A percentile compares a stretch with the other conserved stretches of the same genome.
phyloP scores from a whole-genome alignment of 1,284 basidiomycete species.

The Cryptococcus sp. region DNA sequence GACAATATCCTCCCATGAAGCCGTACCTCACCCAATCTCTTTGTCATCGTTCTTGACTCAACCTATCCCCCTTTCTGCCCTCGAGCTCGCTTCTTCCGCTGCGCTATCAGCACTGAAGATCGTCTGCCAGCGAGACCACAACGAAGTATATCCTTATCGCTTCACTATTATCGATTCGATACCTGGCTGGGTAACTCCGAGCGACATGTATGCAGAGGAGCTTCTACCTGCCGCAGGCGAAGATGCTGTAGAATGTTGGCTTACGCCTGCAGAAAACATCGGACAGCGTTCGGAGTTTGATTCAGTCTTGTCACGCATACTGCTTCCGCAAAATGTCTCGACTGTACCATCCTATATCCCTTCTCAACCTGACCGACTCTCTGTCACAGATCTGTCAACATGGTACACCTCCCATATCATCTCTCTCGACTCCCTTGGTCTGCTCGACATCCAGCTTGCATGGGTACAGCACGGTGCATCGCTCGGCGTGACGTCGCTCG shows the following conservation, averaged over 20 bases:
- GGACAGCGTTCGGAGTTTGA: background rate
- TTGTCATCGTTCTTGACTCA: slow-evolving; percentile 66
- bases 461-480: slow-evolving; percentile 83
- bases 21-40: slow-evolving; percentile 56
- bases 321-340: background rate
- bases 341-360: background rate
- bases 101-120: slow-evolving; percentile 62
- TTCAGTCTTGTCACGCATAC: background rate
- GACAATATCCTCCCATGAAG: background rate
- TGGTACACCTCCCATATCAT: slow-evolving; percentile 76
- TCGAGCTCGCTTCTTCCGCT: slow-evolving; percentile 65
- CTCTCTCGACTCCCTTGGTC: slow-evolving; percentile 67
- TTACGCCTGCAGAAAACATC: background rate
- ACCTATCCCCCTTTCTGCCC: slow-evolving; percentile 63
- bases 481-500: slow-evolving; percentile 72
- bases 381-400: slow-evolving; percentile 57
- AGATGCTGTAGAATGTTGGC: slow-evolving; percentile 53
- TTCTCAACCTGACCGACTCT: slow-evolving; percentile 15
- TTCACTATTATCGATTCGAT: slow-evolving; percentile 69
- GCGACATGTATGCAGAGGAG: slow-evolving; percentile 58
- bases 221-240: slow-evolving; percentile 67
- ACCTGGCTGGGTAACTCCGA: slow-evolving; percentile 68
- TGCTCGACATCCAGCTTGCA: slow-evolving; percentile 74
- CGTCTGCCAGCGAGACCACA: slow-evolving; percentile 62
- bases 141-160: slow-evolving; percentile 67